Conservation (phyloP, 805 yeast genomes). For the Hanseniaspora clermontiae region DNA sequence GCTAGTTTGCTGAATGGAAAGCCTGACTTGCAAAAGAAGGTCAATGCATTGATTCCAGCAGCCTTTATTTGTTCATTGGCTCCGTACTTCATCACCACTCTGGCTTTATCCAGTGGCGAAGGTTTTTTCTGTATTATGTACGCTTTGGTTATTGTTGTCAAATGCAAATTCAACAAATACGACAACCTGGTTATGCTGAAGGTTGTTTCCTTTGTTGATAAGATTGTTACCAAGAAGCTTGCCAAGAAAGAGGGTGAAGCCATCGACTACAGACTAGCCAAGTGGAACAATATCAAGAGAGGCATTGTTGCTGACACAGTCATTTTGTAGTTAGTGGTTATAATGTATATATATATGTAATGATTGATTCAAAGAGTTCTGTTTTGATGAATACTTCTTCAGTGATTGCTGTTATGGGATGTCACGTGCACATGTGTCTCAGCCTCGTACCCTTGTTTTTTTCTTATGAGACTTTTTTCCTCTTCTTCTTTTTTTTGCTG, state of each 20-base stretch:
- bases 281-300: slow-evolving; percentile 5
- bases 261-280: background rate
- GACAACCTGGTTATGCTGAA: background rate
- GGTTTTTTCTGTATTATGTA: slow-evolving; percentile 1
- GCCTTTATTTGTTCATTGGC: background rate
- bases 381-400: too few species aligned
- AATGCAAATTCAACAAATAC: slow-evolving; percentile 8
- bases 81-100: background rate
- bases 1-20: background rate
- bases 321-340: background rate
- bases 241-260: background rate
- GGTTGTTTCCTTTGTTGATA: background rate
- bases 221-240: background rate
- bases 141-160: background rate
- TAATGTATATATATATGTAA: background rate
- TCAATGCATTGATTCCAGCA: background rate
- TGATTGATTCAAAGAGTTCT: too few species aligned
- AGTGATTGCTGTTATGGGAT: too few species aligned
- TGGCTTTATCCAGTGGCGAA: background rate
- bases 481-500: too few species aligned
- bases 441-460: too few species aligned
- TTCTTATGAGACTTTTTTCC: too few species aligned
- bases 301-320: slow-evolving; percentile 3
- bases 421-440: too few species aligned
- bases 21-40: background rate